Evolutionary conservation across 2,329 filamentous ascomycete species (phyloP), one percentile per base, ranked within the genome.

Genomic region (Colletotrichum caudatum): DNA sequence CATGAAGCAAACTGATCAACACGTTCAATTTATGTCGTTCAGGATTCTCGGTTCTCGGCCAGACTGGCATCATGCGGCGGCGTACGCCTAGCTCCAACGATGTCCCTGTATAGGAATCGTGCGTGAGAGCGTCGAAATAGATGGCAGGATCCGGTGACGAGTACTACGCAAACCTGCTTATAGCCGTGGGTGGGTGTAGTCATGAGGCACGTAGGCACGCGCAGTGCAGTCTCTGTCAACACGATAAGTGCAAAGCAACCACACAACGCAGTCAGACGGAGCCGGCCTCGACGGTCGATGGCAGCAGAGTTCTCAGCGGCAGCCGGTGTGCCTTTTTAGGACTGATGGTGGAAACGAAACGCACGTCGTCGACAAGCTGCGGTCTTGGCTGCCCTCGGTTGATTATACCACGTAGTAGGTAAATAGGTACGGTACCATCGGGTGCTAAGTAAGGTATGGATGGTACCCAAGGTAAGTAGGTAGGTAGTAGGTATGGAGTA

Each of bases 161-260:
- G 58, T 59, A 60, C 64, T 29, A 65, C 33, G n/a, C 39, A 50
- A 37, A 53, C 35, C 46, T 62, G 46, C 60, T 53, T 29, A 62
- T 26, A 62, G 60, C 46, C 33, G 16, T 6, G 59, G 50, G 46
- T n/a, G 9, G 46, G 46, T 48, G 46, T 29, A 29, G 46, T 60
- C 59, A 50, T 48, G 56, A 51, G 46, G 62, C 65, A 41, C 2
- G 29, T 29, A 29, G 29, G 29, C 5, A 29, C 54, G 46, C 35
- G 54, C 59, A 39, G 59, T 57, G 33, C 59, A 48, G 54, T 51
- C 35, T 64, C 33, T 54, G 56, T 29, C 33, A 51, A 51, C 51
- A 44, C 46, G 53, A 53, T 69, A 65, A 71, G 58, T 46, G 3
- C 69, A 64, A 69, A 64, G 65, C 59, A 35, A 71, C 68, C 50